Evolutionary conservation across 2,329 filamentous ascomycete genomes (phyloP).

Genomic region (Zelopaecilomyces penicillatus): DNA sequence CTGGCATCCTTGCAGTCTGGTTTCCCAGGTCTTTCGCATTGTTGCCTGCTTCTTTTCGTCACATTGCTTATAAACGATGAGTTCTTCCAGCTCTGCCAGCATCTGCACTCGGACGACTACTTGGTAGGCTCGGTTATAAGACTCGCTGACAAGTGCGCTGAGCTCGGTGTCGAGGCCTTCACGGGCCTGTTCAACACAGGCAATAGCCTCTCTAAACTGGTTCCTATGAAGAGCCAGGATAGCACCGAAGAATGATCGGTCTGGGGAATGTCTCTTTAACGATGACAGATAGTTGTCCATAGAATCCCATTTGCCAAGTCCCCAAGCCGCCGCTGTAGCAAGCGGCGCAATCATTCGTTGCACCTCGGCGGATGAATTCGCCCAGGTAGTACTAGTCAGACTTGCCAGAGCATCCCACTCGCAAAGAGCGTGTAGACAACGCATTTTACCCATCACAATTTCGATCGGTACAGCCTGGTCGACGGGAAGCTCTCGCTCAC

Average conservation of each 20-base stretch:
- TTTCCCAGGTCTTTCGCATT: conserved; percentile 93
- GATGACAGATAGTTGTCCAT: conserved; percentile 97
- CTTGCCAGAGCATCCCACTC: conserved; percentile 93
- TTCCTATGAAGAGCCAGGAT: conserved; percentile 93
- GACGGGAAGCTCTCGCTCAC: conserved; percentile 60
- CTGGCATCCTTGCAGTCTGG: conserved; percentile 86
- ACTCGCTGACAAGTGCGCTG: conserved; percentile 93
- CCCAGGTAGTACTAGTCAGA: conserved; percentile 88
- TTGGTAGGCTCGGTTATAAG: conserved; percentile 93
- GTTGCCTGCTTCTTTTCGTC: conserved; percentile 82
- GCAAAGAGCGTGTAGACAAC: conserved; percentile 89
- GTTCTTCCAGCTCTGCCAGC: conserved; percentile 96
- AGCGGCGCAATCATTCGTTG: conserved; percentile 86
- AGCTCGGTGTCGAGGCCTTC: conserved; percentile 94
- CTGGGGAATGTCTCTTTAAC: conserved; percentile 88
- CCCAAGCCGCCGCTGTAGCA: conserved; percentile 94
- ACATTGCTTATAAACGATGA: conserved; percentile 95
- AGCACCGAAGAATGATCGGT: conserved; percentile 94
- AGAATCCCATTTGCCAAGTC: conserved; percentile 89
- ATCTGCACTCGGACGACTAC: conserved; percentile 98
- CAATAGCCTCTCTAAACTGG: conserved; percentile 84
- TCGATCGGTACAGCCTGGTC: conserved; percentile 64
- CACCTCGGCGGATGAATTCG: conserved; percentile 77
- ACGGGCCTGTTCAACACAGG: conserved; percentile 82
- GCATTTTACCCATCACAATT: conserved; percentile 99